Percentiles rank a stretch among this genome's conserved stretches.
These are phyloP conservation scores for Orbilia ellipsospora DNA, from an alignment of 2,329 filamentous ascomycete species.

Conservation along the genomic window DNA sequence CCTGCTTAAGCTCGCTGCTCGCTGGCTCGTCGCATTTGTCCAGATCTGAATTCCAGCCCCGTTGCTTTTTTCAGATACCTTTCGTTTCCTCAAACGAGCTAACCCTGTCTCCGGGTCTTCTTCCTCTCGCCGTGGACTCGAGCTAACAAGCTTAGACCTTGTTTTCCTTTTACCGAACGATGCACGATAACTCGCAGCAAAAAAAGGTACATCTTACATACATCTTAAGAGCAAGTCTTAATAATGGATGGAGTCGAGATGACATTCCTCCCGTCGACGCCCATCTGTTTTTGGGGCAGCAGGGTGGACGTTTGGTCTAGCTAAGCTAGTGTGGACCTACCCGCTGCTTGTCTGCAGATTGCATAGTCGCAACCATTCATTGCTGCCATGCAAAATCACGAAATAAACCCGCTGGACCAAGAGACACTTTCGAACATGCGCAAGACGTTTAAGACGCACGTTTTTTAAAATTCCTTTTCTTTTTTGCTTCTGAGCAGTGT, in stretches of 20 bases:
- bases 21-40: conserved; percentile 39
- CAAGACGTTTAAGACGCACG: conserved; percentile 40
- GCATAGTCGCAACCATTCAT: conserved; percentile 24
- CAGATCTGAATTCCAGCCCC: conserved; percentile 35
- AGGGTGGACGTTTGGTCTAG: conserved; percentile 38
- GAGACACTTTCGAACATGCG: neutral
- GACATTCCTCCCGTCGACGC: conserved; percentile 52
- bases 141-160: conserved; percentile 54
- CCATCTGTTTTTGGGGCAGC: conserved; percentile 22
- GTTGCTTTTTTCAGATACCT: conserved; percentile 37
- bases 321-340: conserved; percentile 34
- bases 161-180: conserved; percentile 50
- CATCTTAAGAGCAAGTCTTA: conserved; percentile 48
- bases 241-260: conserved; percentile 44
- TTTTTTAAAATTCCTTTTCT: conserved; percentile 1
- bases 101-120: conserved; percentile 54
- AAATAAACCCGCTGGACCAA: too few species aligned
- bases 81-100: conserved; percentile 55
- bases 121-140: conserved; percentile 19
- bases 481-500: neutral
- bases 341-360: conserved; percentile 52
- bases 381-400: too few species aligned
- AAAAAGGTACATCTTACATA: conserved; percentile 53
- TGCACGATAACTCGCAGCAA: conserved; percentile 56
- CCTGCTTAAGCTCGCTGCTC: conserved; percentile 36